These are phyloP conservation scores for Malassezia sp. DNA, from an alignment of 1,284 basidiomycete genomes.

Conservation along the genomic window DNA sequence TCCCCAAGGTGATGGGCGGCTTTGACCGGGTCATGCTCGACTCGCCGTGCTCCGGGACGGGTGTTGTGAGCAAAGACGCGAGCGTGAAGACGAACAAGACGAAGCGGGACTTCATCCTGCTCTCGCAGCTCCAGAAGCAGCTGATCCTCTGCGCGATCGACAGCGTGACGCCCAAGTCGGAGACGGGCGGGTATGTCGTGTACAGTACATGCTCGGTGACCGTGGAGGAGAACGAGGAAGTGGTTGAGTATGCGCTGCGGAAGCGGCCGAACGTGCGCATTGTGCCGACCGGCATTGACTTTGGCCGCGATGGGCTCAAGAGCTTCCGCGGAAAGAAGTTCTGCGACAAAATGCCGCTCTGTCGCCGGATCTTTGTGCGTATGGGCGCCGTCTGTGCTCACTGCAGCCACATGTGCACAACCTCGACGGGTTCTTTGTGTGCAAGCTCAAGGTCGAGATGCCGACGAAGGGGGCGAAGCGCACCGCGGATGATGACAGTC, in stretches of 20 bases:
- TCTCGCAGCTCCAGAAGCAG: constrained; percentile 96
- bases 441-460: constrained; percentile 75
- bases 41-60: constrained; percentile 94
- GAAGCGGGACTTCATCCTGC: constrained; percentile 74
- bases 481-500: not conserved
- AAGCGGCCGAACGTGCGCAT: constrained; percentile 92
- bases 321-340: constrained; percentile 80
- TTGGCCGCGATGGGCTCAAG: constrained; percentile 84
- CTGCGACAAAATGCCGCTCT: constrained; percentile 58
- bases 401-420: constrained; percentile 46
- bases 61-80: constrained; percentile 93
- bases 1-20: constrained; percentile 98
- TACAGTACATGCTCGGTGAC: constrained; percentile 99
- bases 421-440: constrained; percentile 98
- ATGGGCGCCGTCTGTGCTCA: not conserved
- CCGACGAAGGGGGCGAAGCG: constrained; percentile 17
- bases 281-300: constrained; percentile 82
- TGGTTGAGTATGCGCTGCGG: constrained; percentile 93
- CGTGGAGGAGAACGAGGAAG: constrained; percentile 94
- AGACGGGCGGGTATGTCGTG: constrained; percentile 85
- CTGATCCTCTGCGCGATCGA: constrained; percentile 96
- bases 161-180: constrained; percentile 75
- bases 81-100: constrained; percentile 98
- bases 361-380: constrained; percentile 33
- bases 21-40: constrained; percentile 94